Percentiles rank a stretch among this genome's conserved stretches.
Conservation (phyloP, 2,329 filamentous ascomycete species). For the Neonectria hederae region DNA sequence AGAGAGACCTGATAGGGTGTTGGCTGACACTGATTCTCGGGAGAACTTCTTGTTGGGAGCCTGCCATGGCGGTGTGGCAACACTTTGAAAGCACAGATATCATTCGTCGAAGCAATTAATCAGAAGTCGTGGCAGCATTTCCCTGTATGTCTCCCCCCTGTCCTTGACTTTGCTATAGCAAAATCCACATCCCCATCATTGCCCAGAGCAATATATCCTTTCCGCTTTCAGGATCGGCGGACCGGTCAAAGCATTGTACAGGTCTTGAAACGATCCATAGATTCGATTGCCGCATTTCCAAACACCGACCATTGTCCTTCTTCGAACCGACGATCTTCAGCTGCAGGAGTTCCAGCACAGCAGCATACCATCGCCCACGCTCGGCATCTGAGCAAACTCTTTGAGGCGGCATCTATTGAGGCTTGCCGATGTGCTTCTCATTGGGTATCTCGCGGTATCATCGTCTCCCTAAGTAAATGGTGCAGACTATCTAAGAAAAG, state of each 20-base stretch:
- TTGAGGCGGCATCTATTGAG: not conserved
- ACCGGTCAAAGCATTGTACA: constrained; percentile 14
- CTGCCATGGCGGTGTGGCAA: not conserved
- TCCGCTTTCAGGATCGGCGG: constrained; percentile 1
- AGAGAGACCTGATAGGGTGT: not conserved
- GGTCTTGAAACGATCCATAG: constrained; percentile 9
- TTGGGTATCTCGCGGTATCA: not conserved
- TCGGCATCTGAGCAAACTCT: not conserved
- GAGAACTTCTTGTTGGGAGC: not conserved
- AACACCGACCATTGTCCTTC: constrained; percentile 3
- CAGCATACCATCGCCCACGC: not conserved
- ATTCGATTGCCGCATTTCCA: not conserved
- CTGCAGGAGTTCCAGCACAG: not conserved
- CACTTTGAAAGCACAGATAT: not conserved
- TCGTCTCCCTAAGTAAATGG: not conserved
- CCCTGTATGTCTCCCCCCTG: not conserved
- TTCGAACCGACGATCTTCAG: not conserved
- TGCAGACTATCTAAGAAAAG: not conserved
- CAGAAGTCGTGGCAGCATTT: not conserved
- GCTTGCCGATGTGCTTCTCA: not conserved
- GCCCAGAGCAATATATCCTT: constrained; percentile 2
- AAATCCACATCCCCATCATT: not conserved
- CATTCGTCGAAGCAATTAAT: not conserved
- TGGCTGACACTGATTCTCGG: not conserved
- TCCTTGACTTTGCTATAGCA: not conserved